A percentile compares a stretch with the other conserved stretches of the same genome.
These are phyloP conservation scores for Aspergillus sp. DNA, from an alignment of 2,329 filamentous ascomycete genomes.

Conservation along the genomic window DNA sequence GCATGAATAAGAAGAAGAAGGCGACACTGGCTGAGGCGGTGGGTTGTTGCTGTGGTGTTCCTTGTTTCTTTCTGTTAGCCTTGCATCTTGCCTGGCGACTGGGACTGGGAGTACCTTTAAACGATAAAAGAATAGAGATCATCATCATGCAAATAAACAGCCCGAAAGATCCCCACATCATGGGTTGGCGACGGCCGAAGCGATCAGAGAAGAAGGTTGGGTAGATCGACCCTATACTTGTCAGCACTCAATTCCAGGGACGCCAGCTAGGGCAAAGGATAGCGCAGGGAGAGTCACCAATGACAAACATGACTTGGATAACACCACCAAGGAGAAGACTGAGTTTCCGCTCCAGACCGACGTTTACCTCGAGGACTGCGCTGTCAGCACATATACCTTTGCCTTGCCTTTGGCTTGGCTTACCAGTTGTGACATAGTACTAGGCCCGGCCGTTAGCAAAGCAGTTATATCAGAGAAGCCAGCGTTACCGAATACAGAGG, in stretches of 20 bases:
- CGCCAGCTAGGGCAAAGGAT: no score
- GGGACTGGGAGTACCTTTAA: constrained; percentile 20
- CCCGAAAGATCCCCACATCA: constrained; percentile 30
- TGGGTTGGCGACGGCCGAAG: constrained; percentile 31
- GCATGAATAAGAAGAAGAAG: constrained; percentile 43
- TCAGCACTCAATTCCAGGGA: no score
- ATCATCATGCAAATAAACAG: constrained; percentile 33
- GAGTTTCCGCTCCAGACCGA: no score
- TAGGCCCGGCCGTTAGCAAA: constrained; percentile 1
- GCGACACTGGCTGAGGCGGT: constrained; percentile 41
- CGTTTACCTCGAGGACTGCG: no score
- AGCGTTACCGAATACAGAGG: no score
- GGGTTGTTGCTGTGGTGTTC: constrained; percentile 20
- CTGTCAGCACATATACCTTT: no score
- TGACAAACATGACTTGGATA: constrained; percentile 23
- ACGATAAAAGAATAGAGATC: constrained; percentile 33
- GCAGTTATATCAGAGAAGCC: not conserved
- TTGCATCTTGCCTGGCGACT: no score
- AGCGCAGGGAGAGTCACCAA: constrained; percentile 9
- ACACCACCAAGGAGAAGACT: constrained; percentile 35
- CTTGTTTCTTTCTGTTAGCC: not conserved
- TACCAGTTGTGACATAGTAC: constrained; percentile 11
- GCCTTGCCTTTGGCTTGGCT: no score
- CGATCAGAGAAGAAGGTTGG: constrained; percentile 41
- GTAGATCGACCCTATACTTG: constrained; percentile 21